phyloP scores from a whole-genome alignment of 139 green algal genomes.

The Eudorina sp. region DNA sequence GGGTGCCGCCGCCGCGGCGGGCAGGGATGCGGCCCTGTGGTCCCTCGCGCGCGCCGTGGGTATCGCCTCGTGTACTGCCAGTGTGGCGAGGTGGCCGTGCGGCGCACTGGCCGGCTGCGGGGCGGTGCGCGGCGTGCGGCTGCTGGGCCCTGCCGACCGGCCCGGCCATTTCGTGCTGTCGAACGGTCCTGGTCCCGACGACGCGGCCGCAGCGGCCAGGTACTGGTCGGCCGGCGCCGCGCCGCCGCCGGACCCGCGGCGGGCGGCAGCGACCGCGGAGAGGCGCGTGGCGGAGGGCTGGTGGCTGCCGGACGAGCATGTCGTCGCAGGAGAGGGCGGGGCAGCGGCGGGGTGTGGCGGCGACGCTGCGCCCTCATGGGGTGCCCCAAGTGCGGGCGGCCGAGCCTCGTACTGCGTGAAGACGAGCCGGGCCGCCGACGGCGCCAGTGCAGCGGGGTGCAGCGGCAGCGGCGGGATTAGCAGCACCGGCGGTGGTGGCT shows the following conservation, averaged over 20 bases:
- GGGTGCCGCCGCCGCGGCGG: not conserved
- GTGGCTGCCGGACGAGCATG: constrained; percentile 5
- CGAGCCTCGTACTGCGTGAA: too few relatives aligned
- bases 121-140: not conserved
- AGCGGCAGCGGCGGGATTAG: not conserved
- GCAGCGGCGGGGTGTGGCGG: too few relatives aligned
- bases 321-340: too few relatives aligned
- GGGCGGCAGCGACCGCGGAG: not conserved
- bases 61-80: not conserved
- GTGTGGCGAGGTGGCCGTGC: too few relatives aligned
- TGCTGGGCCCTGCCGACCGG: not conserved
- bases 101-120: not conserved
- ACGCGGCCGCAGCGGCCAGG: not conserved
- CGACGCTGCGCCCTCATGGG: too few relatives aligned
- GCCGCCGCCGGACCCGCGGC: not conserved
- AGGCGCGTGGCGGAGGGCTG: not conserved
- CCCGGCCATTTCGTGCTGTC: constrained; percentile 44
- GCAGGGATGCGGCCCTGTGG: not conserved
- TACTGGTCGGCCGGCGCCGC: constrained; percentile 7
- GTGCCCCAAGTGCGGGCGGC: too few relatives aligned
- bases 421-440: too few relatives aligned
- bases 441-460: not conserved
- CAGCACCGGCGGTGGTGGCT: not conserved
- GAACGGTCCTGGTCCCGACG: constrained; percentile 21
- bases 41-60: not conserved